These are phyloP conservation scores for Synura sp. DNA, from an alignment of 352 stramenopile species.

Conservation along the genomic window DNA sequence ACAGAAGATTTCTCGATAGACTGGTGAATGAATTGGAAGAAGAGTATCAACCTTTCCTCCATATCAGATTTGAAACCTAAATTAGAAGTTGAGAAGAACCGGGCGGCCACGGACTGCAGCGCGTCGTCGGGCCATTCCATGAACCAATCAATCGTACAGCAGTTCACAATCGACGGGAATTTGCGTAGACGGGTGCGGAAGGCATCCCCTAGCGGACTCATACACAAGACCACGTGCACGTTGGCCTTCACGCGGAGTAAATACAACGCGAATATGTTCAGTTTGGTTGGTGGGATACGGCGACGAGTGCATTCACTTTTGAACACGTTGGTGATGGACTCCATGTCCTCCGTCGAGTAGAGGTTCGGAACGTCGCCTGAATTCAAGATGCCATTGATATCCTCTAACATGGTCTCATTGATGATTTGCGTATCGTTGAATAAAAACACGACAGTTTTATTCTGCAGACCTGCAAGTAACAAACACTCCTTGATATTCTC, in stretches of 20 bases:
- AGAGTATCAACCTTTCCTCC: constrained; percentile 56
- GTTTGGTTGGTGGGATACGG: constrained; percentile 75
- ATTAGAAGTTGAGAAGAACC: constrained; percentile 78
- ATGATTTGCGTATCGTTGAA: constrained; percentile 92
- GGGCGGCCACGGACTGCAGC: constrained; percentile 75
- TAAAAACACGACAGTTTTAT: constrained; percentile 84
- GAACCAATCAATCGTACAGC: constrained; percentile 91
- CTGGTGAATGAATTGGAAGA: constrained; percentile 84
- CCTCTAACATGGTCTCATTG: constrained; percentile 87
- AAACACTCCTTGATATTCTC: constrained; percentile 82
- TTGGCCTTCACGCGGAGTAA: constrained; percentile 82
- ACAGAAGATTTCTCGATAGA: constrained; percentile 70
- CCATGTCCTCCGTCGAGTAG: constrained; percentile 81
- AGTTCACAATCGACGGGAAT: constrained; percentile 79
- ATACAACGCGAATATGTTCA: constrained; percentile 90
- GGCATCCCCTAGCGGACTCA: constrained; percentile 78
- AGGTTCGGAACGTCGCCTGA: constrained; percentile 88
- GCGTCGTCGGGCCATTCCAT: constrained; percentile 82
- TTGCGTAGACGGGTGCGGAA: constrained; percentile 89
- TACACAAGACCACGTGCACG: constrained; percentile 80
- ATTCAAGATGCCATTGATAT: constrained; percentile 92
- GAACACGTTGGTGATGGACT: constrained; percentile 79
- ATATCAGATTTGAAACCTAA: constrained; percentile 59
- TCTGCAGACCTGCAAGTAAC: constrained; percentile 81
- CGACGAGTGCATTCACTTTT: constrained; percentile 82